These are phyloP conservation scores for Aspergillus steynii DNA, from an alignment of 495 filamentous ascomycete species.

Conservation along the genomic window DNA sequence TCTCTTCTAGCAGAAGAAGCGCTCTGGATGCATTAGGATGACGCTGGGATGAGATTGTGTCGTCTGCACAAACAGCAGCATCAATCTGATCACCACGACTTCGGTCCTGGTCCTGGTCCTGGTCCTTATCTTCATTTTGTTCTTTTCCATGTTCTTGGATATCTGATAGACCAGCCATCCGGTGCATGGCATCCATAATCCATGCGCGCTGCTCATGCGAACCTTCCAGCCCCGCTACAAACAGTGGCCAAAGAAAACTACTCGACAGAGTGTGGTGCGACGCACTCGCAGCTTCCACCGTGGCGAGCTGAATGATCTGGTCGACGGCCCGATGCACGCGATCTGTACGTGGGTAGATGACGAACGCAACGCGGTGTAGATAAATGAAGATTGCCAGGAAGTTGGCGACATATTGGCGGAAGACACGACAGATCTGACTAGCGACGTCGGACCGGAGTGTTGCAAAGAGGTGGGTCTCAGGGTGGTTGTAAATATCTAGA, in stretches of 20 bases:
- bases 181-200: constrained; percentile 40
- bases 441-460: constrained; percentile 31
- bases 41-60: not conserved
- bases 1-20: constrained; percentile 37
- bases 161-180: constrained; percentile 23
- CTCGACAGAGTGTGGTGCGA: constrained; percentile 24
- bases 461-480: constrained; percentile 24
- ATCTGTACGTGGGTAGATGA: constrained; percentile 44
- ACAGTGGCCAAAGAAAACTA: constrained; percentile 42
- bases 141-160: not conserved
- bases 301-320: constrained; percentile 41
- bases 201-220: constrained; percentile 36
- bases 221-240: constrained; percentile 40
- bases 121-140: not conserved
- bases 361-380: constrained; percentile 44
- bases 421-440: constrained; percentile 32
- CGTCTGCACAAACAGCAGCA: not conserved
- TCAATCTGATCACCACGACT: not conserved
- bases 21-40: constrained; percentile 39
- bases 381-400: constrained; percentile 46
- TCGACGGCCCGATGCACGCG: constrained; percentile 41
- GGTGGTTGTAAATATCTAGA: constrained; percentile 35
- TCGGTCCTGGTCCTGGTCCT: not conserved
- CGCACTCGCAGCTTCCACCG: constrained; percentile 27
- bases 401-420: constrained; percentile 40